phyloP scores from a whole-genome alignment of 2,329 filamentous ascomycete genomes.

The Sporothrix pallida region DNA sequence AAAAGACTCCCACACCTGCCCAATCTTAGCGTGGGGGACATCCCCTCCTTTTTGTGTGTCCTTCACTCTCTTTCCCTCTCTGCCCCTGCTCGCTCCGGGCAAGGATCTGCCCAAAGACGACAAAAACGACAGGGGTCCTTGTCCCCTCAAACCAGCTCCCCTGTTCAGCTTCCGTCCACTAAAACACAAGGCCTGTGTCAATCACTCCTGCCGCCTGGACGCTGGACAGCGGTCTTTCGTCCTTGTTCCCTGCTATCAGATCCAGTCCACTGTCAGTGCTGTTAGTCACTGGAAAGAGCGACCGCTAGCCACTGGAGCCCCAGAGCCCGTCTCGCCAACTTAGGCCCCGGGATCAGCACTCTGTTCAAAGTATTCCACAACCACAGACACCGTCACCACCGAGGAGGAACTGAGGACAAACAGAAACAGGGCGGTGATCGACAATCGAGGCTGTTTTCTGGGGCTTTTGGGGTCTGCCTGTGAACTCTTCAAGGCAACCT shows the following conservation, averaged over 20 bases:
- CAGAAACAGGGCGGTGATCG: slow-evolving; percentile 4
- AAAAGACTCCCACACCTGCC: not conserved
- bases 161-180: not conserved
- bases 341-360: not conserved
- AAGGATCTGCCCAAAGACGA: slow-evolving; percentile 9
- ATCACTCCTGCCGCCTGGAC: not conserved
- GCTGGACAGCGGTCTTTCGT: not conserved
- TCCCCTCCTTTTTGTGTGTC: not conserved
- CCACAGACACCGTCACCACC: too few relatives aligned
- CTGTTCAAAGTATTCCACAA: not conserved
- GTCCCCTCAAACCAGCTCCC: not conserved
- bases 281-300: not conserved
- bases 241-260: slow-evolving; percentile 5
- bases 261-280: not conserved
- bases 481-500: not conserved
- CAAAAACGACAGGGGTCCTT: not conserved
- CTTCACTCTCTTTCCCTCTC: not conserved
- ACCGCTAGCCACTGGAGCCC: not conserved
- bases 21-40: slow-evolving; percentile 15
- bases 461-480: not conserved
- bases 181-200: not conserved
- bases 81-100: slow-evolving; percentile 6
- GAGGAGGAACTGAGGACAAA: not conserved
- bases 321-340: not conserved
- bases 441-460: not conserved